Conservation (phyloP, 495 filamentous ascomycete species). For the Bombardia bombarda region DNA sequence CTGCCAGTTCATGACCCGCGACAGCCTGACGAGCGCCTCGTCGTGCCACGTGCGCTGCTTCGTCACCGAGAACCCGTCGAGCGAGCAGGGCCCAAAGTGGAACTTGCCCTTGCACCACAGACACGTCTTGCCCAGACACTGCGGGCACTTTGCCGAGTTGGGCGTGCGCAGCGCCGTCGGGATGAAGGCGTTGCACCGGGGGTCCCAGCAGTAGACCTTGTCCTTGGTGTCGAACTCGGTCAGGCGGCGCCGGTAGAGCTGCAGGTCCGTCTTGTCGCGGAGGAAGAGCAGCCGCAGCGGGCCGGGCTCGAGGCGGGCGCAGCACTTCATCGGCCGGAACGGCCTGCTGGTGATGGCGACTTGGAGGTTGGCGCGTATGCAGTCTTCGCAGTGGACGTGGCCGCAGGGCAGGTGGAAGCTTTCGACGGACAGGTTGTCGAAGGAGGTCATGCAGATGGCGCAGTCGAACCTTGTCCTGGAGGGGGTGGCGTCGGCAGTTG, state of each 20-base stretch:
- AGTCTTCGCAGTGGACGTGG: conserved; percentile 8
- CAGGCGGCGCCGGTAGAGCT: conserved; percentile 7
- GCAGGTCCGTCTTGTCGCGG: neutral
- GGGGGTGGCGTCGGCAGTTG: too few relatives aligned
- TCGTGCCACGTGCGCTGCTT: too few relatives aligned
- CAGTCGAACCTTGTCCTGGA: neutral
- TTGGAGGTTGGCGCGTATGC: conserved; percentile 2
- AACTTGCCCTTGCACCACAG: conserved; percentile 1
- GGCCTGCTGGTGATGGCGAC: conserved; percentile 1
- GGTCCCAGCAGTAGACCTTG: conserved; percentile 14
- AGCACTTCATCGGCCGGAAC: conserved; percentile 16
- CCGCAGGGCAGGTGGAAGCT: conserved; percentile 1
- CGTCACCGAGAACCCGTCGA: too few relatives aligned
- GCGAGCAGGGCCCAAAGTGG: conserved; percentile 3
- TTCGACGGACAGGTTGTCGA: neutral
- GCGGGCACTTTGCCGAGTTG: conserved; percentile 6
- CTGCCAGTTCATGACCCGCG: conserved; percentile 4
- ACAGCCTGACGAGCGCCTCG: neutral
- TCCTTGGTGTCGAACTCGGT: conserved; percentile 5
- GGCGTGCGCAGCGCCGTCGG: conserved; percentile 3
- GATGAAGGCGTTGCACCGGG: conserved; percentile 13
- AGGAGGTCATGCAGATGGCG: conserved; percentile 5
- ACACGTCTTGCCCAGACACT: conserved; percentile 9
- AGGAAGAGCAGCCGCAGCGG: neutral
- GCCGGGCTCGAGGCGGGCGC: neutral